Conservation (phyloP, 2,329 filamentous ascomycete species). For the Cladosporium oxysporum region DNA sequence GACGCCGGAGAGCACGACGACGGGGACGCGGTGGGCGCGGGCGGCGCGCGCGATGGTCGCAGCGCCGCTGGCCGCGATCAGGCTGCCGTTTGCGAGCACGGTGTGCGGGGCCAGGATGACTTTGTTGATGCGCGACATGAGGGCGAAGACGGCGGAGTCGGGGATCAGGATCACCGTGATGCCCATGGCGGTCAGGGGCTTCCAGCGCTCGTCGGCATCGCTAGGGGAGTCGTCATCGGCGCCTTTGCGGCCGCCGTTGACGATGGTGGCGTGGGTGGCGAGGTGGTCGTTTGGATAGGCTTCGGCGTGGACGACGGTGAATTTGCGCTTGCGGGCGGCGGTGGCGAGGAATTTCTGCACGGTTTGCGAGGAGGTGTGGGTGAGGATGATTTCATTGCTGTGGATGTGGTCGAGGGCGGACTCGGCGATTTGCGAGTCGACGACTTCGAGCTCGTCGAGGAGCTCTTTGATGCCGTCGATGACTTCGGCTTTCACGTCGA, state of each 20-base stretch:
- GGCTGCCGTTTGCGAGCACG: conserved; percentile 80
- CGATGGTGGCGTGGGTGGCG: conserved; percentile 61
- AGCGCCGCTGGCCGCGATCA: conserved; percentile 82
- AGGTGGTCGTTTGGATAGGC: conserved; percentile 69
- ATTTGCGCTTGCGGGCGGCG: conserved; percentile 84
- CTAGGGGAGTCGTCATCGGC: conserved; percentile 41
- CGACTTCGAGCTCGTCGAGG: conserved; percentile 89
- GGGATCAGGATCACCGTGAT: conserved; percentile 82
- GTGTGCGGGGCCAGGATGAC: conserved; percentile 87
- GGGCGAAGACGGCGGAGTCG: conserved; percentile 82
- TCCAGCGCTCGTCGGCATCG: conserved; percentile 61
- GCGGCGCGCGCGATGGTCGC: conserved; percentile 82
- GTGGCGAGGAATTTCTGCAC: conserved; percentile 88
- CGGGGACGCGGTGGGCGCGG: conserved; percentile 76
- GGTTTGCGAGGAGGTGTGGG: conserved; percentile 80
- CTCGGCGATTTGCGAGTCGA: conserved; percentile 88
- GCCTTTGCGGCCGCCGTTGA: conserved; percentile 54
- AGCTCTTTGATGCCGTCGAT: conserved; percentile 94
- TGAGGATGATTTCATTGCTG: conserved; percentile 87
- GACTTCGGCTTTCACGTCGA: conserved; percentile 84
- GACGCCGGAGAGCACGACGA: conserved; percentile 85
- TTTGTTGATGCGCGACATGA: conserved; percentile 95
- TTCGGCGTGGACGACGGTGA: conserved; percentile 84
- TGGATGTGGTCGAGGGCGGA: conserved; percentile 91
- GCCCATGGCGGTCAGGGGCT: conserved; percentile 74